phyloP scores from a whole-genome alignment of 495 filamentous ascomycete species.

The Platismatia glauca region DNA sequence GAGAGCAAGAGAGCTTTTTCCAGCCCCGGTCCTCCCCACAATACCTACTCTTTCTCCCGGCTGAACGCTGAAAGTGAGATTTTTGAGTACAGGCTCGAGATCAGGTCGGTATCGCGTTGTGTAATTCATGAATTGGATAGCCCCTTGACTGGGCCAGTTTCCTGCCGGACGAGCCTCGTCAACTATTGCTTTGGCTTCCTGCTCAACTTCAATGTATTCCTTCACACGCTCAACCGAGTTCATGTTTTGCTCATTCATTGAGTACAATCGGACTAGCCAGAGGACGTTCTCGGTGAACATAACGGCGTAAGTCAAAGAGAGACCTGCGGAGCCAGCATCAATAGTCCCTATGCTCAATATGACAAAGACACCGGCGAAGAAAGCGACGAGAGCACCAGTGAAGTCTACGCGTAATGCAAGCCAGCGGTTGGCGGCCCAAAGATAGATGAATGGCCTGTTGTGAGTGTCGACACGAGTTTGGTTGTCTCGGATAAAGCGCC shows the following conservation, averaged over 20 bases:
- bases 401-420: slow-evolving; percentile 87
- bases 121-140: slow-evolving; percentile 80
- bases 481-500: slow-evolving; percentile 91
- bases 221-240: slow-evolving; percentile 98
- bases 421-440: slow-evolving; percentile 98
- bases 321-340: slow-evolving; percentile 87
- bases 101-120: slow-evolving; percentile 82
- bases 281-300: slow-evolving; percentile 95
- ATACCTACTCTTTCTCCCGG: slow-evolving; percentile 92
- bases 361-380: slow-evolving; percentile 90
- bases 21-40: slow-evolving; percentile 91
- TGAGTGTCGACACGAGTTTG: slow-evolving; percentile 81
- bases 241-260: slow-evolving; percentile 97
- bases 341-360: slow-evolving; percentile 74
- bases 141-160: slow-evolving; percentile 80
- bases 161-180: slow-evolving; percentile 65
- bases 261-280: slow-evolving; percentile 94
- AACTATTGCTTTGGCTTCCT: slow-evolving; percentile 74
- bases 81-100: slow-evolving; percentile 73
- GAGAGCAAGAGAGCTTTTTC: slow-evolving; percentile 91
- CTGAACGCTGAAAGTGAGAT: slow-evolving; percentile 77
- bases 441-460: slow-evolving; percentile 85
- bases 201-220: slow-evolving; percentile 94
- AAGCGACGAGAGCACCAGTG: slow-evolving; percentile 82
- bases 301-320: slow-evolving; percentile 96